phyloP scores from a whole-genome alignment of 192 early-diverging fungal species.

The Entrophospora sp. region DNA sequence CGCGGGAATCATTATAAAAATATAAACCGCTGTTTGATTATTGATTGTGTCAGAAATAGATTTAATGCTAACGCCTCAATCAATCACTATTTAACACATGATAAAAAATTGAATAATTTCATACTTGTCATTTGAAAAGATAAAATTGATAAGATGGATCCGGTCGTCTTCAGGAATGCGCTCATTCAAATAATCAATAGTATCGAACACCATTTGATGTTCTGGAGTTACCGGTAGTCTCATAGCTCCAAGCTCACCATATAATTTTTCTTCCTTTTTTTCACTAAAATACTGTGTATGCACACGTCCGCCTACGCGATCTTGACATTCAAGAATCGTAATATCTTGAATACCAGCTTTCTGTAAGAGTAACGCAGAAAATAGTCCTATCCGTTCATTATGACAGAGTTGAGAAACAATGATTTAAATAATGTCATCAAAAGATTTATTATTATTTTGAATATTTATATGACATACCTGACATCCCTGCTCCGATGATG shows the following conservation, averaged over 20 bases:
- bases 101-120: not conserved
- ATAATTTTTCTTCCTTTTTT: not conserved
- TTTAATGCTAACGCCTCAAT: too few species aligned
- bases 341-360: slow-evolving; percentile 21
- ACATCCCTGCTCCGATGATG: slow-evolving; percentile 25
- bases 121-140: slow-evolving; percentile 14
- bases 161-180: not conserved
- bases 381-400: slow-evolving; percentile 20
- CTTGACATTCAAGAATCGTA: slow-evolving; percentile 20
- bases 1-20: too few species aligned
- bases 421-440: not conserved
- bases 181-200: slow-evolving; percentile 20
- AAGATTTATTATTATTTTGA: not conserved
- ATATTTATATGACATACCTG: not conserved
- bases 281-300: slow-evolving; percentile 26
- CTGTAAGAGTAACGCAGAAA: slow-evolving; percentile 16
- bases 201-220: slow-evolving; percentile 25
- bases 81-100: too few species aligned
- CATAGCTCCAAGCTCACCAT: slow-evolving; percentile 25
- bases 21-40: too few species aligned
- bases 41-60: too few species aligned
- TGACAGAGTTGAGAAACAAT: too few species aligned
- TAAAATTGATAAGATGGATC: slow-evolving; percentile 18
- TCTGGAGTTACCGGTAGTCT: slow-evolving; percentile 23
- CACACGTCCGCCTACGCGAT: slow-evolving; percentile 26